Percentiles rank a stretch among this genome's conserved stretches.
These are phyloP conservation scores for Kingdonia uniflora DNA, from an alignment of 164 flowering plant genomes.

Conservation along the genomic window DNA sequence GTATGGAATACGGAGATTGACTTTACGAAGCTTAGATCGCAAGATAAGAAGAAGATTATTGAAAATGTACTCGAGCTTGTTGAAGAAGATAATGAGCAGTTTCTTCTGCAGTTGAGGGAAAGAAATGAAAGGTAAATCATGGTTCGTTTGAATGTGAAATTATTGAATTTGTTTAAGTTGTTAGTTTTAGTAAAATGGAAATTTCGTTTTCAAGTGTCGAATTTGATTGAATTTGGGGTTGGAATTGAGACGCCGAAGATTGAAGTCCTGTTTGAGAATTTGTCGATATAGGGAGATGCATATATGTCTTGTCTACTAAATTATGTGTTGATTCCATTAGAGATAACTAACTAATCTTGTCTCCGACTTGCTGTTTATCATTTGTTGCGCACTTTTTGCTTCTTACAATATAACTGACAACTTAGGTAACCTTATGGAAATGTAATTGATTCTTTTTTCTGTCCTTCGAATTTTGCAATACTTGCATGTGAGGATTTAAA, in stretches of 20 bases:
- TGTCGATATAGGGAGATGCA: conserved; percentile 42
- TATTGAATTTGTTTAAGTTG: neutral
- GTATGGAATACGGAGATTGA: conserved; percentile 29
- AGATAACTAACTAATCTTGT: conserved; percentile 19
- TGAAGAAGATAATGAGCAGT: conserved; percentile 39
- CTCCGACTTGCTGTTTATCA: neutral
- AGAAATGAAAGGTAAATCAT: conserved; percentile 36
- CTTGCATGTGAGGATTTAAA: neutral
- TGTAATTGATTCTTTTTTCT: neutral
- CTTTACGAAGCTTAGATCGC: conserved; percentile 23
- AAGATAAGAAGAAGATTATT: conserved; percentile 30
- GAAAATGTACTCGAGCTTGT: conserved; percentile 32
- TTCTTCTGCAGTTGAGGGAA: conserved; percentile 25
- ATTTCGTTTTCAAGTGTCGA: neutral
- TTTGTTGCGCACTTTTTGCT: no score
- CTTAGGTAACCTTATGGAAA: neutral
- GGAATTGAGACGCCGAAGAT: conserved; percentile 46
- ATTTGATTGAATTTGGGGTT: conserved; percentile 23
- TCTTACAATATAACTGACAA: no score
- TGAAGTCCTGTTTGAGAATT: conserved; percentile 44
- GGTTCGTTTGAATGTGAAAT: neutral
- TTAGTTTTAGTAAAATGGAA: no score
- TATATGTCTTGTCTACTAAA: conserved; percentile 37
- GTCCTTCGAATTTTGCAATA: neutral
- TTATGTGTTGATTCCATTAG: conserved; percentile 29